phyloP scores from a whole-genome alignment of 164 flowering plant genomes.

The Taxillus chinensis region DNA sequence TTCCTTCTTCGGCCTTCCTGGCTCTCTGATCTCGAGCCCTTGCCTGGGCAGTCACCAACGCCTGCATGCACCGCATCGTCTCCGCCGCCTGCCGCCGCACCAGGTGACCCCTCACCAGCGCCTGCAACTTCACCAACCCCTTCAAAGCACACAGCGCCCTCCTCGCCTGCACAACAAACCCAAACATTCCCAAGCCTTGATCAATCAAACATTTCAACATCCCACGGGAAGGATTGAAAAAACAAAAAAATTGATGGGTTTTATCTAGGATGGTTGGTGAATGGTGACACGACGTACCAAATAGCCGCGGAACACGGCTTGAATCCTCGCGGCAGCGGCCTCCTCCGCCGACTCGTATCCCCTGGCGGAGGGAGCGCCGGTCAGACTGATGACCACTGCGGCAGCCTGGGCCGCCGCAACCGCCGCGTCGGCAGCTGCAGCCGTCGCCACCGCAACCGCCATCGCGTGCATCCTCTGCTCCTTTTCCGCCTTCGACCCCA shows the following conservation, averaged over 20 bases:
- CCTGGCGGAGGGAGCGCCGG: conserved; percentile 24
- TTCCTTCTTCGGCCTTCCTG: conserved; percentile 41
- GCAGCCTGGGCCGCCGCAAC: conserved; percentile 3
- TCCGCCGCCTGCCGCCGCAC: conserved; percentile 85
- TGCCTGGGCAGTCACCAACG: conserved; percentile 67
- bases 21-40: conserved; percentile 75
- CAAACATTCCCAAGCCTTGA: not conserved
- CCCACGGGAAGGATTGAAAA: no score
- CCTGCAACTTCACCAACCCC: conserved; percentile 93
- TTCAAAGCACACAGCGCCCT: conserved; percentile 74
- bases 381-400: not conserved
- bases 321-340: conserved; percentile 65
- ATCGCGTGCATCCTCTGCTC: conserved; percentile 1
- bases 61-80: conserved; percentile 91
- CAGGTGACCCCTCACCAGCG: conserved; percentile 84
- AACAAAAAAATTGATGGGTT: no score
- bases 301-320: conserved; percentile 52
- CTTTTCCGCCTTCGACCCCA: not conserved
- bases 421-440: conserved; percentile 1
- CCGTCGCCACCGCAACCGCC: conserved; percentile 2
- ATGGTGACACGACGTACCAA: conserved; percentile 30
- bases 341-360: conserved; percentile 35
- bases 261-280: no score
- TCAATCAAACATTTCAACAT: not conserved
- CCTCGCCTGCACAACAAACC: conserved; percentile 56